Evolutionary conservation across 1,284 basidiomycete genomes (phyloP), one percentile per base, ranked within the genome.

Genomic region (Rhodotorula sp.): DNA sequence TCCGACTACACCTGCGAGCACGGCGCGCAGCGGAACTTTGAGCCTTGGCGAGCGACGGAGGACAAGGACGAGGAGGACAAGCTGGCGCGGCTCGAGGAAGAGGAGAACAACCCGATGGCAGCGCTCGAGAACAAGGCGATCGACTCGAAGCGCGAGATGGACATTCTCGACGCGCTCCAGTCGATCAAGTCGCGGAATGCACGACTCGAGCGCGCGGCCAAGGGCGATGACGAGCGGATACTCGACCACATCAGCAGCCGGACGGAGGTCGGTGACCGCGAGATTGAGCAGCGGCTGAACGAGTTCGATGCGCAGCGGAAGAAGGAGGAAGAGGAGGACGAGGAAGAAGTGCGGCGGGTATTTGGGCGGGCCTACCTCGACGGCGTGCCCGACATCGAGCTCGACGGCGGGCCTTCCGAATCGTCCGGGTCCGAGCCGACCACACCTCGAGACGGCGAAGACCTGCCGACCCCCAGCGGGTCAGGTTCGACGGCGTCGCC

Each of bases 131-230:
- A 91, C 78, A 87, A 91, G 62, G 94, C 92, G 58, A 84, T 89
- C 60, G 92, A 95, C 80, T 91, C 90, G 47, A 92, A 95, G 80
- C 86, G 94, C 67, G 96, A 99, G 82, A 99, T 99, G 95, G 96
- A 99, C 78, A 90, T 96, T 66, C 85, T 98, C 75, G 95, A 99
- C 80, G 92, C 93, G 31, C 82, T 99, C 67, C 93, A 97, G 78
- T 95, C 98, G 78, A 91, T 99, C 72, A 86, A 93, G 72, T 90
- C 91, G 11, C 85, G 92, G 50, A 99, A 99, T 80, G 93, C 96
- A 1, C 85, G 94, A 57, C 87, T 94, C 69, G 95, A 98, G 78
- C 84, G 91, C 37, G 83, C 89, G 18, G 56, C 64, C 59, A 63
- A 63, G 62, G 69, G 68, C 51, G 69, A 64, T 46, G 40, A 59